A percentile compares a stretch with the other conserved stretches of the same genome.
Conservation (phyloP, 352 stramenopile species). For the Plasmopara viticola region DNA sequence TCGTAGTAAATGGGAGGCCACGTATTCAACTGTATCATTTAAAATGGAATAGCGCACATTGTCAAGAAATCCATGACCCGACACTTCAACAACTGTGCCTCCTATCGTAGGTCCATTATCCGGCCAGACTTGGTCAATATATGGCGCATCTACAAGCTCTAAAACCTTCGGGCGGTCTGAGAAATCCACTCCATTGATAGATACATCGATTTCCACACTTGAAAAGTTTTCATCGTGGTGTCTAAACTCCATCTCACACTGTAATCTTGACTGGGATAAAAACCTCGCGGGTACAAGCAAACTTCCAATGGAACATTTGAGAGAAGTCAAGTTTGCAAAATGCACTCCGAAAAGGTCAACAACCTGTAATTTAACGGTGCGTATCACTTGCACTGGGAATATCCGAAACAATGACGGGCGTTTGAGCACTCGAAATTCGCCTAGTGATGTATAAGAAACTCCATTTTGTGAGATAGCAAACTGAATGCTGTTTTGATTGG, state of each 20-base stretch:
- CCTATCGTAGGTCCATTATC: slow-evolving; percentile 19
- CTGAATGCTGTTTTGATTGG: neutral
- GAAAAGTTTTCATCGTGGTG: slow-evolving; percentile 3
- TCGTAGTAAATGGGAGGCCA: slow-evolving; percentile 14
- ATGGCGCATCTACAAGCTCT: slow-evolving; percentile 11
- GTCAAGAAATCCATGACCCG: slow-evolving; percentile 19
- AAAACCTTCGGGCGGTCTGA: slow-evolving; percentile 4
- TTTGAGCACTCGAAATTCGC: slow-evolving; percentile 7
- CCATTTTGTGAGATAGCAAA: slow-evolving; percentile 25
- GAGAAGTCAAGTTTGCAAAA: slow-evolving; percentile 21
- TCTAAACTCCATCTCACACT: slow-evolving; percentile 20
- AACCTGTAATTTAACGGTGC: slow-evolving; percentile 9
- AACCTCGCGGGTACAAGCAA: slow-evolving; percentile 8
- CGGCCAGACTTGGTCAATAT: slow-evolving; percentile 8
- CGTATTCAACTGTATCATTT: slow-evolving; percentile 8
- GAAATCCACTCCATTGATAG: slow-evolving; percentile 31
- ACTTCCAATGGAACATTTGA: slow-evolving; percentile 17
- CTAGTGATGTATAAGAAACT: slow-evolving; percentile 16
- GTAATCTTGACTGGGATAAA: slow-evolving; percentile 22
- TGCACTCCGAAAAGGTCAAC: slow-evolving; percentile 28
- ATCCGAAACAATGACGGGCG: slow-evolving; percentile 23
- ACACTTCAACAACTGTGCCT: slow-evolving; percentile 20
- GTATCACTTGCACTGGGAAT: slow-evolving; percentile 11
- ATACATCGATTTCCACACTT: slow-evolving; percentile 18
- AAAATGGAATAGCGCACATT: slow-evolving; percentile 15